Base-by-base conservation (phyloP, 1,284 basidiomycete species). In the Trametes polyzona region DNA sequence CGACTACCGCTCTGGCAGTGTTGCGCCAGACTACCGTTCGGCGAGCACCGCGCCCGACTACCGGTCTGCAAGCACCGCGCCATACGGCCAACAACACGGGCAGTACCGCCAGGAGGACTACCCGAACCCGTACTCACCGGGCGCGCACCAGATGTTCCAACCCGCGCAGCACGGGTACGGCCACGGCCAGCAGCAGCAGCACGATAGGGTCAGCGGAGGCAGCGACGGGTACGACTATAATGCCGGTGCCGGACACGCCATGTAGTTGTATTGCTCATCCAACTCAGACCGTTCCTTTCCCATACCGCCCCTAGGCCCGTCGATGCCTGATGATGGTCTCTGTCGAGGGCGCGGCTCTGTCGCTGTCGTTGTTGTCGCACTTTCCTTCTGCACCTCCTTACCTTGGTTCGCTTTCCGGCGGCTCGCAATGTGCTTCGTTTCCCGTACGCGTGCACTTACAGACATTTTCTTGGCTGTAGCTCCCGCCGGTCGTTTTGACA, bases 191-290 rank as follows among this genome's bases (percentile, higher is more conserved):
- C 56, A 56, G 47, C 35, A 44, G 19, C 52, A 58, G 47, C 40
- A 55, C 32, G 54, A 59, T 52, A 49, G 43, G 30, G 49, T 42
- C 32, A 58, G 55, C 47, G 49, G 47, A 16, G 49, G 51, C 51
- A 54, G 53, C 27, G 64, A 68, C 24, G 64, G 57, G 48, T 61
- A 69, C 57, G 67, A 67, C 51, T 67, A 66, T 46, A 66, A 69
- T 52, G n/a, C n/a, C n/a, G 52, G 58, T 55, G 60, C 62, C 52
- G 68, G 68, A 39, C 64, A 63, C 61, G 70, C 70, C 33, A 65
- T 70, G 65, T 70, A 69, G 67, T 66, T 53, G 57, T 52, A 54
- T 47, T 23, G 41, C 50, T 26, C 48, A 53, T 29, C 46, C 55
- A 37, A 55, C 52, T 55, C 35, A 43, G 44, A 42, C 48, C 53